Conservation (phyloP, 202 grass and related monocot genomes). For the Musa balbisiana region DNA sequence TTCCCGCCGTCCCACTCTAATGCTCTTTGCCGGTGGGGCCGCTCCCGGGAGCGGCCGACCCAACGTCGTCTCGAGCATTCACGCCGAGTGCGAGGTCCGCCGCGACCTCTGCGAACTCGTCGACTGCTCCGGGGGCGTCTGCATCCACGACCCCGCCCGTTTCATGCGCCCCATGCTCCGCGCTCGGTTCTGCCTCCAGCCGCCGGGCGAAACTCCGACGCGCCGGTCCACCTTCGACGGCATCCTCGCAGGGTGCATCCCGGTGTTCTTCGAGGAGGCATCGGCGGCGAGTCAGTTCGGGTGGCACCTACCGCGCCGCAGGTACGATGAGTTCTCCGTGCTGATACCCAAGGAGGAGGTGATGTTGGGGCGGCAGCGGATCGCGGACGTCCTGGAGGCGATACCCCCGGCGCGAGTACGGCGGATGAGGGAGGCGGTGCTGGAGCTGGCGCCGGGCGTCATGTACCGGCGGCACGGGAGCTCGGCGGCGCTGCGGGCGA, state of each 20-base stretch:
- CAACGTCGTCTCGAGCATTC: slow-evolving; percentile 46
- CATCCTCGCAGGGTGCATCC: slow-evolving; percentile 47
- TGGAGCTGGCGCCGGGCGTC: slow-evolving; percentile 50
- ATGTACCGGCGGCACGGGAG: slow-evolving; percentile 47
- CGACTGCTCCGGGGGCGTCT: slow-evolving; percentile 45
- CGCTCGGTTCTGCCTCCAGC: slow-evolving; percentile 56
- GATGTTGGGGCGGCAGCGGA: slow-evolving; percentile 28
- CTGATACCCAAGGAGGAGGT: slow-evolving; percentile 57
- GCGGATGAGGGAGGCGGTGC: slow-evolving; percentile 38
- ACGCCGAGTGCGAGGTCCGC: slow-evolving; percentile 40
- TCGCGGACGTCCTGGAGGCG: slow-evolving; percentile 28
- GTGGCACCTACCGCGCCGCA: slow-evolving; percentile 37
- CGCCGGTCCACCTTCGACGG: slow-evolving; percentile 54
- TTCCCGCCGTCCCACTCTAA: slow-evolving; percentile 31
- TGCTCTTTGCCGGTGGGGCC: slow-evolving; percentile 51
- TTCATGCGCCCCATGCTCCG: slow-evolving; percentile 52
- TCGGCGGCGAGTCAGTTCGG: slow-evolving; percentile 44
- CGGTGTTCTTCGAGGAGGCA: slow-evolving; percentile 52
- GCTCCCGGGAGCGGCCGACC: slow-evolving; percentile 12
- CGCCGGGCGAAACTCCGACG: slow-evolving; percentile 37
- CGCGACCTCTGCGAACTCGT: slow-evolving; percentile 37
- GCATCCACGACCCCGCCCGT: slow-evolving; percentile 30
- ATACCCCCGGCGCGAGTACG: slow-evolving; percentile 38
- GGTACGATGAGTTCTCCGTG: slow-evolving; percentile 55
- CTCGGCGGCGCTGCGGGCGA: slow-evolving; percentile 24